phyloP scores from a whole-genome alignment of 2,329 filamentous ascomycete genomes.

The Akanthomyces muscarius region DNA sequence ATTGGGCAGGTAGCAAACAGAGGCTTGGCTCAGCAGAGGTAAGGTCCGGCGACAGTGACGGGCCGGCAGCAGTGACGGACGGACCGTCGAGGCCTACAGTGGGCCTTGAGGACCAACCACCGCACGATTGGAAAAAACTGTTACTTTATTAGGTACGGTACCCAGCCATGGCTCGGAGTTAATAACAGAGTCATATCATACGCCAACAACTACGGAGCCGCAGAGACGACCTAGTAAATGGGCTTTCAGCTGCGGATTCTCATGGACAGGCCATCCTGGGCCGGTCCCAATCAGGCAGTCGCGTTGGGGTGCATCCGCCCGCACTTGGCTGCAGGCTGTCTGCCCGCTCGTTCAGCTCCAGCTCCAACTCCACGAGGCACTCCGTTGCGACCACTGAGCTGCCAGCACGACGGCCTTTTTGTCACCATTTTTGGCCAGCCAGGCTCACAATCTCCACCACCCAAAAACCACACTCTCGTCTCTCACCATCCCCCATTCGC shows the following conservation, averaged over 20 bases:
- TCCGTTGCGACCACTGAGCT: background rate
- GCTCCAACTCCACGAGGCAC: slow-evolving; percentile 6
- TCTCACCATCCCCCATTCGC: slow-evolving; percentile 8
- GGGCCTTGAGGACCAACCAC: too few relatives aligned
- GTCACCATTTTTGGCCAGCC: background rate
- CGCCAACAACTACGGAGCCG: too few relatives aligned
- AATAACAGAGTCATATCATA: too few relatives aligned
- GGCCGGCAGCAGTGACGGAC: background rate
- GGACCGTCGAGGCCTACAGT: too few relatives aligned
- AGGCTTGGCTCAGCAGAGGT: too few relatives aligned
- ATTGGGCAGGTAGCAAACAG: background rate
- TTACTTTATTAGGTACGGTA: too few relatives aligned
- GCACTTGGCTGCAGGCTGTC: background rate
- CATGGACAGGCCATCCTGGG: background rate
- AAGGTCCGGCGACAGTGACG: background rate
- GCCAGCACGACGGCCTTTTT: background rate
- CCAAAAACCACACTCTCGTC: slow-evolving; percentile 1
- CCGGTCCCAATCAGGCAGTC: slow-evolving; percentile 12
- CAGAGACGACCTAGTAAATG: too few relatives aligned
- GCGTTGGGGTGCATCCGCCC: background rate
- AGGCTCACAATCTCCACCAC: slow-evolving; percentile 11
- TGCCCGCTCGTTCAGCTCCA: slow-evolving; percentile 4
- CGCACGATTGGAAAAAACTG: too few relatives aligned
- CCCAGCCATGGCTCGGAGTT: too few relatives aligned
- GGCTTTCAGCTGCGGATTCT: slow-evolving; percentile 2